Conservation (phyloP, 192 early-diverging fungal genomes). For the Chytriomyces sp. region DNA sequence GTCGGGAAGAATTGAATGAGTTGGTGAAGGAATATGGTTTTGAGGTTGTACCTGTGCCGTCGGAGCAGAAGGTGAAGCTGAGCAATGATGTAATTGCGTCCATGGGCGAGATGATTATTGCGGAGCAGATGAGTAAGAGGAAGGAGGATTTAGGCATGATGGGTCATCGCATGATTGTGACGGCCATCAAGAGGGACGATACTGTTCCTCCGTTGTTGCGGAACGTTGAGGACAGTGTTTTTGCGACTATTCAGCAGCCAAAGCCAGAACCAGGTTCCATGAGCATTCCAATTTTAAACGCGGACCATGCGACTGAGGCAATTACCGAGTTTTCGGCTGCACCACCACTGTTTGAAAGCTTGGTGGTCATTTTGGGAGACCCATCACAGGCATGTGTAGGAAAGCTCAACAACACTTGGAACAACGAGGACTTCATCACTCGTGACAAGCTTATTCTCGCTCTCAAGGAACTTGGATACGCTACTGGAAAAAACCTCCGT, state of each 20-base stretch:
- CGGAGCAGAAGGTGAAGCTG: neutral
- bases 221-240: slow-evolving; percentile 2
- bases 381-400: slow-evolving; percentile 50
- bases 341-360: slow-evolving; percentile 5
- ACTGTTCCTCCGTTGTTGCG: neutral
- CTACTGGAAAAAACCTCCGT: slow-evolving; percentile 25
- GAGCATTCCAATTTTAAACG: neutral
- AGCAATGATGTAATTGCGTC: neutral
- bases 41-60: neutral
- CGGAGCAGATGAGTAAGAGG: slow-evolving; percentile 59
- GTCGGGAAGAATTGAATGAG: slow-evolving; percentile 42
- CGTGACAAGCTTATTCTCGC: slow-evolving; percentile 43
- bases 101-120: slow-evolving; percentile 35
- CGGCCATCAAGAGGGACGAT: slow-evolving; percentile 37
- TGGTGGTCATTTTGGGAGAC: slow-evolving; percentile 55
- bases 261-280: neutral
- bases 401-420: slow-evolving; percentile 63
- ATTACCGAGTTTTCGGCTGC: neutral
- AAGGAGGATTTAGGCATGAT: slow-evolving; percentile 71
- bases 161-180: slow-evolving; percentile 56
- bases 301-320: neutral
- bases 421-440: slow-evolving; percentile 55
- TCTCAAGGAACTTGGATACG: slow-evolving; percentile 41
- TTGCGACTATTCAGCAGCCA: neutral
- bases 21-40: slow-evolving; percentile 43